Conservation (phyloP, 192 early-diverging fungal species). For the Kickxella alabastrina region DNA sequence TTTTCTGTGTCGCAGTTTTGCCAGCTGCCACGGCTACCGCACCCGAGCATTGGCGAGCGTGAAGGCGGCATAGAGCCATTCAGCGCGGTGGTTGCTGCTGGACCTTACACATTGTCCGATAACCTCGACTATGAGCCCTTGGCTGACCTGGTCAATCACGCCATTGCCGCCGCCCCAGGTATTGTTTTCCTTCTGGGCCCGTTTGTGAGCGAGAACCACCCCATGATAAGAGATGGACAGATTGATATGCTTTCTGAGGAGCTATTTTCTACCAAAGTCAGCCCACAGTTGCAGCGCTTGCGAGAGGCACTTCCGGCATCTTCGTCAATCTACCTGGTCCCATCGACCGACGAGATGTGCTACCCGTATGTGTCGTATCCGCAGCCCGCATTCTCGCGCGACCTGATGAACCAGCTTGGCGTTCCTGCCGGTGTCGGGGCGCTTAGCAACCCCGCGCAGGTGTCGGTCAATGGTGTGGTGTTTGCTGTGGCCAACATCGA, state of each 20-base stretch:
- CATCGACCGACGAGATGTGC: slow-evolving; percentile 71
- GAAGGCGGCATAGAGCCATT: slow-evolving; percentile 14
- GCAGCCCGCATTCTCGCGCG: slow-evolving; percentile 69
- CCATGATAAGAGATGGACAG: slow-evolving; percentile 54
- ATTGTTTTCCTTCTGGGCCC: slow-evolving; percentile 78
- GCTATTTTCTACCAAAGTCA: slow-evolving; percentile 62
- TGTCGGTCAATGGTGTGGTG: slow-evolving; percentile 77
- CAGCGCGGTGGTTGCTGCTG: slow-evolving; percentile 69
- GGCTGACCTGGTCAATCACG: slow-evolving; percentile 64
- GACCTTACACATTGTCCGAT: slow-evolving; percentile 82
- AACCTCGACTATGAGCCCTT: slow-evolving; percentile 80
- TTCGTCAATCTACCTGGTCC: slow-evolving; percentile 66
- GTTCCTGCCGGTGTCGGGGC: slow-evolving; percentile 34
- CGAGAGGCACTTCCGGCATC: slow-evolving; percentile 39
- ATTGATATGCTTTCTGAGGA: slow-evolving; percentile 56
- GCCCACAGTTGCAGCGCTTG: slow-evolving; percentile 56
- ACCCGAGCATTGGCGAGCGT: slow-evolving; percentile 27
- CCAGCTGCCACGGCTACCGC: slow-evolving; percentile 58
- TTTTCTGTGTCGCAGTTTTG: slow-evolving; percentile 55
- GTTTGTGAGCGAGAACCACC: slow-evolving; percentile 63
- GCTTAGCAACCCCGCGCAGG: slow-evolving; percentile 77
- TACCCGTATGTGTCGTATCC: slow-evolving; percentile 75
- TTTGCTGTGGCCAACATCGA: slow-evolving; percentile 78
- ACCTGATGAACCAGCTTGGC: slow-evolving; percentile 18
- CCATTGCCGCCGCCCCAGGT: slow-evolving; percentile 65